Percentiles rank a stretch among this genome's conserved stretches.
phyloP scores from a whole-genome alignment of 257 asterid genomes.

The Solanum okadae region DNA sequence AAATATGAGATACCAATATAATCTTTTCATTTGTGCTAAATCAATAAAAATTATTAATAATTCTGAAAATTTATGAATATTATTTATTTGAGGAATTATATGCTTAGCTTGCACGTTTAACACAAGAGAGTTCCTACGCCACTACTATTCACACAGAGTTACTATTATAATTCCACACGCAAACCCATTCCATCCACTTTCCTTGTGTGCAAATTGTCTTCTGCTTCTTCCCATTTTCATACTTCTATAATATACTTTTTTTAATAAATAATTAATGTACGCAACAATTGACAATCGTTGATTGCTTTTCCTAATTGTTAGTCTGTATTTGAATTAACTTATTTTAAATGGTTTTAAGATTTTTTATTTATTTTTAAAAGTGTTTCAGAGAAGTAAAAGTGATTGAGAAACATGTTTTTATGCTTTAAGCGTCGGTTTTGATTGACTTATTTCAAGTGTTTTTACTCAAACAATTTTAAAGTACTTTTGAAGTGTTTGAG shows the following conservation, averaged over 20 bases:
- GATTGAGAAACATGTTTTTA: neutral
- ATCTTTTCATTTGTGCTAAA: too few relatives aligned
- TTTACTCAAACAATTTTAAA: too few relatives aligned
- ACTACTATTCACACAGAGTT: neutral
- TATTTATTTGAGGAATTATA: too few relatives aligned
- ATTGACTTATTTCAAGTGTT: too few relatives aligned
- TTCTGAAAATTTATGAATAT: too few relatives aligned
- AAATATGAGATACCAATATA: neutral
- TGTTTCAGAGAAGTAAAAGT: neutral
- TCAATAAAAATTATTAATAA: neutral
- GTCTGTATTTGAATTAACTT: too few relatives aligned
- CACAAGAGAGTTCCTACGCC: neutral
- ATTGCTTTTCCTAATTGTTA: neutral
- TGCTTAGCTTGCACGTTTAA: conserved; percentile 5
- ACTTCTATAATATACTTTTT: neutral
- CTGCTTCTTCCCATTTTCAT: neutral
- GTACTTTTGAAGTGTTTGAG: neutral
- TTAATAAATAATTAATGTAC: neutral
- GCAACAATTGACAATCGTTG: neutral
- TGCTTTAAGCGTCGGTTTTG: neutral
- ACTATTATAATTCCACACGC: neutral
- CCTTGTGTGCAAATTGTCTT: neutral
- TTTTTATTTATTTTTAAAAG: neutral
- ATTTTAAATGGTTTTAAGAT: too few relatives aligned
- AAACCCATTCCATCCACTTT: neutral